Evolutionary conservation across 805 yeast genomes (phyloP).

Genomic region (Metschnikowia koreensis): DNA sequence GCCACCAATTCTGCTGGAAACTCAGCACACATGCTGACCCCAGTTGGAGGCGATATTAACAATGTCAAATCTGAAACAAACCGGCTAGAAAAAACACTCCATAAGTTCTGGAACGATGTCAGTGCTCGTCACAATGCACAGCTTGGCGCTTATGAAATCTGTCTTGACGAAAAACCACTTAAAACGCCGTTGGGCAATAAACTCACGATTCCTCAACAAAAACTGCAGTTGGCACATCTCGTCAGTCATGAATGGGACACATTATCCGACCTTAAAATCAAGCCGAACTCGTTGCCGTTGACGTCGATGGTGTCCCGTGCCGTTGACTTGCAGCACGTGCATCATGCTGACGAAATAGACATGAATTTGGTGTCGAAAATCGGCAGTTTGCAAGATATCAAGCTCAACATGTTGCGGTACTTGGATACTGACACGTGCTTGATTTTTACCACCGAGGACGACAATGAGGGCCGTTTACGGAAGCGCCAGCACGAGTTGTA

Average conservation of each 20-base stretch:
- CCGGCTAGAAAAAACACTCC: constrained; percentile 62
- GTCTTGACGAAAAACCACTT: constrained; percentile 71
- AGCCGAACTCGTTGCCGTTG: constrained; percentile 77
- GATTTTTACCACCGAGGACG: constrained; percentile 76
- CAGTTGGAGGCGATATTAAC: constrained; percentile 42
- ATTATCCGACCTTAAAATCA: constrained; percentile 61
- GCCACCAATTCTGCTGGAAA: constrained; percentile 3
- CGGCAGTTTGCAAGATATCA: constrained; percentile 58
- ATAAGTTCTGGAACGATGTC: constrained; percentile 82
- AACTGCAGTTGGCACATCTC: constrained; percentile 65
- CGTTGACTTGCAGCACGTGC: constrained; percentile 57
- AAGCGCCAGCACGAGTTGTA: constrained; percentile 75
- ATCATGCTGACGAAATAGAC: constrained; percentile 34
- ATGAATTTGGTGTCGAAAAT: constrained; percentile 54
- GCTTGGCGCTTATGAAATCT: constrained; percentile 46
- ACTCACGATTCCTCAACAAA: constrained; percentile 58
- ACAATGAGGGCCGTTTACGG: constrained; percentile 81
- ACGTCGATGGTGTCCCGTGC: constrained; percentile 87
- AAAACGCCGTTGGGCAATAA: constrained; percentile 82
- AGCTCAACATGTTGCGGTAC: constrained; percentile 66
- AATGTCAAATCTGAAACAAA: constrained; percentile 63
- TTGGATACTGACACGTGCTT: constrained; percentile 92
- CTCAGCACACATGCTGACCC: constrained; percentile 4
- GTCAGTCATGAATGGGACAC: constrained; percentile 86
- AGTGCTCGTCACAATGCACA: constrained; percentile 33